phyloP scores from a whole-genome alignment of 192 early-diverging fungal genomes.

The Entophlyctis helioformis region DNA sequence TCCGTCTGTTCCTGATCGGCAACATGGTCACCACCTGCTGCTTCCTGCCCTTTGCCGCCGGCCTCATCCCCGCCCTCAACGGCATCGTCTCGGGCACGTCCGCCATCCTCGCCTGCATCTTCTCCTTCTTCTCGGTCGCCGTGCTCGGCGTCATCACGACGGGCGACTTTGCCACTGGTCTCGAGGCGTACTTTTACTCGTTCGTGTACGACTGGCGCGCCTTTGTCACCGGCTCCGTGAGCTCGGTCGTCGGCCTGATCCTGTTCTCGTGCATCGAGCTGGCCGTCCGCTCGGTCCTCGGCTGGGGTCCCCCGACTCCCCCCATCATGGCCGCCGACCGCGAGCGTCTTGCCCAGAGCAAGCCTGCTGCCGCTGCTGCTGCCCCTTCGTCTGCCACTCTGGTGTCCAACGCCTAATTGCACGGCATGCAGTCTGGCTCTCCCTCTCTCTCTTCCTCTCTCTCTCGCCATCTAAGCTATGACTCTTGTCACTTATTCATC shows the following conservation, averaged over 20 bases:
- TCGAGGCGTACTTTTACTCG: conserved; percentile 14
- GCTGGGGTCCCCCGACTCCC: conserved; percentile 6
- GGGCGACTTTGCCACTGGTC: conserved; percentile 10
- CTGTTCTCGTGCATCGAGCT: conserved; percentile 13
- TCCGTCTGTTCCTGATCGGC: conserved; percentile 19
- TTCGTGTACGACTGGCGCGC: conserved; percentile 17
- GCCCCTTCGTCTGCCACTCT: too few relatives aligned
- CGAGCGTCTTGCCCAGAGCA: too few relatives aligned
- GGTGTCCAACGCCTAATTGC: too few relatives aligned
- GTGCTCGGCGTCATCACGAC: conserved; percentile 7
- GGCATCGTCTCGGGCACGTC: conserved; percentile 11
- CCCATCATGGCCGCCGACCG: too few relatives aligned
- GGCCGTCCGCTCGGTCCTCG: conserved; percentile 3
- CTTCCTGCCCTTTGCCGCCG: conserved; percentile 20
- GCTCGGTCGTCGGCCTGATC: conserved; percentile 15
- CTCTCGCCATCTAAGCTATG: too few relatives aligned
- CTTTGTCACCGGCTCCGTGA: conserved; percentile 18
- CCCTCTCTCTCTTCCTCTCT: too few relatives aligned
- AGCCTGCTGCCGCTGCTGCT: too few relatives aligned
- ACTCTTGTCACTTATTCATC: too few relatives aligned
- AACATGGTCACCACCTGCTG: conserved; percentile 21
- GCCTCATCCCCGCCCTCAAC: conserved; percentile 17
- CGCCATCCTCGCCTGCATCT: conserved; percentile 19
- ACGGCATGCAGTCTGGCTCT: too few relatives aligned
- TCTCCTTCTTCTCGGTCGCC: conserved; percentile 15